phyloP scores from a whole-genome alignment of 352 stramenopile genomes.

The Globisporangium apiculatum region DNA sequence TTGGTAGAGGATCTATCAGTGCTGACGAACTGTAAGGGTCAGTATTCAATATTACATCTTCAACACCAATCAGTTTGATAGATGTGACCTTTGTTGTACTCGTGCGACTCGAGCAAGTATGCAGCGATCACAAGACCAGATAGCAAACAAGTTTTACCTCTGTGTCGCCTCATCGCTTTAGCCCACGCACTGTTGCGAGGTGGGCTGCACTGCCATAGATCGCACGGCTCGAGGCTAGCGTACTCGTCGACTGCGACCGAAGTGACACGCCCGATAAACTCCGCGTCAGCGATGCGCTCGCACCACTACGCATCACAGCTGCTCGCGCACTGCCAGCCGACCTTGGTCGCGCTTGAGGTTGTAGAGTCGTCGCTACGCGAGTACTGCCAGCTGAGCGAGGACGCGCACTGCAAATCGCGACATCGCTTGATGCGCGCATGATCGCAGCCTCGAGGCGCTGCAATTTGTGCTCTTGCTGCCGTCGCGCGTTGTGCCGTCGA shows the following conservation, averaged over 20 bases:
- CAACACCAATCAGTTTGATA: no score
- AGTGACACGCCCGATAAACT: neutral
- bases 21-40: no score
- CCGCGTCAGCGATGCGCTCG: conserved; percentile 2
- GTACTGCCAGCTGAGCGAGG: neutral
- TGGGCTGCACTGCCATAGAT: conserved; percentile 13
- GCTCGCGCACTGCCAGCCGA: neutral
- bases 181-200: conserved; percentile 23
- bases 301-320: neutral
- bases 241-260: neutral
- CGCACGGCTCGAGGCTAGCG: conserved; percentile 4
- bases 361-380: conserved; percentile 5
- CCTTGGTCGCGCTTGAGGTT: neutral
- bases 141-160: no score
- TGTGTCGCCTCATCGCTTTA: conserved; percentile 12
- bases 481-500: conserved; percentile 11
- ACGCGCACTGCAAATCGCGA: neutral
- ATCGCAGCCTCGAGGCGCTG: conserved; percentile 32
- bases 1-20: no score
- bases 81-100: no score
- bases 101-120: no score
- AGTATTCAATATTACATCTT: no score
- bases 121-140: no score
- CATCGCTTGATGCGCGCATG: conserved; percentile 1
- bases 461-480: conserved; percentile 32